Evolutionary conservation across 208 protist genomes (phyloP).

Genomic region (Tritrichomonas foetus): DNA sequence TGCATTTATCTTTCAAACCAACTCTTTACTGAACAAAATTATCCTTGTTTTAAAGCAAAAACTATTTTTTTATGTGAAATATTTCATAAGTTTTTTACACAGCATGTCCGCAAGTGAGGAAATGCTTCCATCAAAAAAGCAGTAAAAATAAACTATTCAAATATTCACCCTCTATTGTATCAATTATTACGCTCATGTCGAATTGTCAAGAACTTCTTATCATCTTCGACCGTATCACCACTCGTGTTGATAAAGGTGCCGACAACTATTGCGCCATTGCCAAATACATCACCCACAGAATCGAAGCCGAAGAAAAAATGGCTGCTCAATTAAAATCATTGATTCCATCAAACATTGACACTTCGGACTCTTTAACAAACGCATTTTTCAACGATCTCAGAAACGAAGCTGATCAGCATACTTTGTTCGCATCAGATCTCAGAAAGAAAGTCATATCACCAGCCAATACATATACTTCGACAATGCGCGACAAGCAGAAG

Average conservation of each 20-base stretch:
- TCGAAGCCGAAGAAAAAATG: neutral
- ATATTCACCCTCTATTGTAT: too few relatives aligned
- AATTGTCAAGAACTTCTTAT: too few relatives aligned
- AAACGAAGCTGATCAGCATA: neutral
- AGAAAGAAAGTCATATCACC: neutral
- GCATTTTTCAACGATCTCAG: neutral
- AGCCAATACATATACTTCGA: neutral
- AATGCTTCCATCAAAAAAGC: too few relatives aligned
- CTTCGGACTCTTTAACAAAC: neutral
- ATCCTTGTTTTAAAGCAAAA: too few relatives aligned
- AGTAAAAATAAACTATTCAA: too few relatives aligned
- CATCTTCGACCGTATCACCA: neutral
- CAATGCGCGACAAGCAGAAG: neutral
- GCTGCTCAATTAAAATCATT: neutral
- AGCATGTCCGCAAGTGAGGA: too few relatives aligned
- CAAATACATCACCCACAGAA: neutral
- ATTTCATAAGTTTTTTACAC: too few relatives aligned
- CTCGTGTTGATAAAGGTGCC: neutral
- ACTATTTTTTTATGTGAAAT: too few relatives aligned
- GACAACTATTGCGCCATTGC: neutral
- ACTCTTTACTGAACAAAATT: too few relatives aligned
- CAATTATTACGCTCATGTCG: too few relatives aligned
- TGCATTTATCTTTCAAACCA: too few relatives aligned
- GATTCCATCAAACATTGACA: neutral
- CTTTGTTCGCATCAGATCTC: neutral